phyloP scores from a whole-genome alignment of 1,284 basidiomycete genomes.

The Naganishia sp. region DNA sequence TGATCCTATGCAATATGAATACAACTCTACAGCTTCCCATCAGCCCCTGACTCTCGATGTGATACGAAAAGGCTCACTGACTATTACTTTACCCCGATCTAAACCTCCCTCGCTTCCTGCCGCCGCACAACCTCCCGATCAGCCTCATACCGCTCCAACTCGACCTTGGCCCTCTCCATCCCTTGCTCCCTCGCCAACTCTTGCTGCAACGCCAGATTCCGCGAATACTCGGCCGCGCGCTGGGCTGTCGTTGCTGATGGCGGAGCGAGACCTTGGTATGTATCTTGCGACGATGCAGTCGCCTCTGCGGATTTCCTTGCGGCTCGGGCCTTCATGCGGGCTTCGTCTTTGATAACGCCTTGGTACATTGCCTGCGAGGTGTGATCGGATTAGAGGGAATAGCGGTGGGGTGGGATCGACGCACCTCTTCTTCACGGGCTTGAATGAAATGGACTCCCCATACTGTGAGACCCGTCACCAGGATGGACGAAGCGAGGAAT shows the following conservation, averaged over 20 bases:
- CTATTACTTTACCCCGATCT: background rate
- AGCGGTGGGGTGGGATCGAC: constrained; percentile 32
- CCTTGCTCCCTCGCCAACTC: constrained; percentile 30
- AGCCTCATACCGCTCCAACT: constrained; percentile 14
- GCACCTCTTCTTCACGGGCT: constrained; percentile 73
- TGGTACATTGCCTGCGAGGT: constrained; percentile 75
- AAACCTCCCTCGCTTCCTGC: constrained; percentile 12
- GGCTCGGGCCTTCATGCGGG: constrained; percentile 55
- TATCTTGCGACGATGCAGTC: background rate
- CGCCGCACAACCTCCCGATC: constrained; percentile 17
- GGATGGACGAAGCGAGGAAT: constrained; percentile 70
- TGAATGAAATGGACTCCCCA: constrained; percentile 93
- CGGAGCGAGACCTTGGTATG: constrained; percentile 13
- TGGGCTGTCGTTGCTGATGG: constrained; percentile 4
- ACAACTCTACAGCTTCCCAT: background rate
- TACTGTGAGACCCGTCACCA: constrained; percentile 70
- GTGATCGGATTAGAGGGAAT: constrained; percentile 37
- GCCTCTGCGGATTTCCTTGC: constrained; percentile 3
- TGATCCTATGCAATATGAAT: constrained; percentile 4
- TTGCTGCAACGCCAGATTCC: constrained; percentile 31
- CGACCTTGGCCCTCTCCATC: constrained; percentile 13
- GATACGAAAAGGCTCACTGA: background rate
- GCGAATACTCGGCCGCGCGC: constrained; percentile 26
- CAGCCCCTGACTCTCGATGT: too few relatives aligned
- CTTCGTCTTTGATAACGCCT: constrained; percentile 84